Base-by-base conservation (phyloP, 495 filamentous ascomycete species). In the Talaromyces borbonicus region DNA sequence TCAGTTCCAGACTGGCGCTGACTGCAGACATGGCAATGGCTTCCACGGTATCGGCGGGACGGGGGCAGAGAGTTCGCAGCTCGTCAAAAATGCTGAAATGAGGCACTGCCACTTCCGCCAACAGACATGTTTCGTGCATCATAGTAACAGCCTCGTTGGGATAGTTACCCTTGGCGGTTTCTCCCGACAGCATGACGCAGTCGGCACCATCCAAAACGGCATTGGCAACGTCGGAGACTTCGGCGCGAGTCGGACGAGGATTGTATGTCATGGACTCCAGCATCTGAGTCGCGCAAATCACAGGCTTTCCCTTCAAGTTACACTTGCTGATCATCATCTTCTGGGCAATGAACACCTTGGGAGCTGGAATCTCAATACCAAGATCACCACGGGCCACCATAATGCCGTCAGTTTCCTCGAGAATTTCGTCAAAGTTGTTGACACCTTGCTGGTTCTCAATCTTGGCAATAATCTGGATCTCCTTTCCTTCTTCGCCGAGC, bases 301-400 rank as follows among this genome's bases (percentile, higher is more conserved):
- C 87, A 51, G 92, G 92, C 78, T 98, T 98, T 63, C 93, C 92
- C 56, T 90, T 90, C 60, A 96, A 84, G 76, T 98, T 98, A 78
- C 93, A 97, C 81, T 96, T 97, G 64, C 90, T 87, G 69, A 97
- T 97, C 84, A 98, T 90, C 87, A 97, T 97, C 82, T 98, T 98
- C 77, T 98, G 92, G 38, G 92, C 92, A 52, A 94, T 83, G 71
- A 97, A 98, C 45, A 98, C 92, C 77, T 98, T 93, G 43, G 90
- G 86, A 29, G 93, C 89, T 15, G 92, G 88, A 59, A 98, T 98
- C 68, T 98, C 92, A 52, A 98, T 98, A 72, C 92, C 92, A 30
- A 98, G 74, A 58, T 98, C 92, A 69, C 92, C 92, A 78, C 92
- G 92, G 56, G 92, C 92, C 59, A 98, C 92, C 92, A 98, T 98